Percentiles rank a stretch among this genome's conserved stretches.
These are phyloP conservation scores for Pulicaria dysenterica DNA, from an alignment of 129 eudicot species.

Conservation along the genomic window DNA sequence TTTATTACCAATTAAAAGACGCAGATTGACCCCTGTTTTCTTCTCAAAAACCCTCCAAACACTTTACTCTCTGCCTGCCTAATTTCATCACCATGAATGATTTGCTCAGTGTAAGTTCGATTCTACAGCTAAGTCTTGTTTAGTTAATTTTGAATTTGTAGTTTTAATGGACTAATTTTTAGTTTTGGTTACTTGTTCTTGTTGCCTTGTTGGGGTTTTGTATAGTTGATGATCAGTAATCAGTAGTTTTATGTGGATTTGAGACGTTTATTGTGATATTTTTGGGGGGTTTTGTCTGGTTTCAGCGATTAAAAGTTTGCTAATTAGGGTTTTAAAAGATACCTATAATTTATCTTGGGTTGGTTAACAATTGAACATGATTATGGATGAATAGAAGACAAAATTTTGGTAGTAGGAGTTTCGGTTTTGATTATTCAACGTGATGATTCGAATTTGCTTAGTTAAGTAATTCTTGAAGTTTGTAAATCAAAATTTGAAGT, in stretches of 20 bases:
- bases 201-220: neutral
- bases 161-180: neutral
- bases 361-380: too few species aligned
- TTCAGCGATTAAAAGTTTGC: neutral
- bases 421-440: too few species aligned
- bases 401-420: too few species aligned
- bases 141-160: neutral
- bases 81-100: constrained; percentile 33
- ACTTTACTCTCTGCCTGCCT: constrained; percentile 22
- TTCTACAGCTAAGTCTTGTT: constrained; percentile 8
- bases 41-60: constrained; percentile 7
- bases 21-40: constrained; percentile 36
- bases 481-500: constrained; percentile 1
- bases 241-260: neutral
- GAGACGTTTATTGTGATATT: neutral
- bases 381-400: too few species aligned
- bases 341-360: too few species aligned
- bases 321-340: too few species aligned
- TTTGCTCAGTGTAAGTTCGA: constrained; percentile 36
- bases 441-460: neutral
- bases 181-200: constrained; percentile 1
- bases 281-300: too few species aligned
- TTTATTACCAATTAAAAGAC: constrained; percentile 20
- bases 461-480: neutral
- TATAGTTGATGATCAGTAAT: constrained; percentile 19